Conservation (phyloP, 2,329 filamentous ascomycete species). For the Neopestalotiopsis sp. region DNA sequence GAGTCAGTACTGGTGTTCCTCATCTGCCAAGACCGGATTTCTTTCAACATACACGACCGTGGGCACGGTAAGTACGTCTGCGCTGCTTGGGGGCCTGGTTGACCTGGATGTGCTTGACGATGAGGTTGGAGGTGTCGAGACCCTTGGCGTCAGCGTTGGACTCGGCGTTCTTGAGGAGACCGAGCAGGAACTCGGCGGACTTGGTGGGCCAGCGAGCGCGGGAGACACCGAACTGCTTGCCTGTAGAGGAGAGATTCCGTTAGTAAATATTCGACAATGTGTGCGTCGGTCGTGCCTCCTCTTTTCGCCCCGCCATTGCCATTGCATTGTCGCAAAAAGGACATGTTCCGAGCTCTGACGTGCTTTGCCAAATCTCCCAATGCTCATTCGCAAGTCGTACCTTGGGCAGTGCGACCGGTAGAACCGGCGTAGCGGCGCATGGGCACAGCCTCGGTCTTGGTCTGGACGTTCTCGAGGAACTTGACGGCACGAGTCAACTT, state of each 20-base stretch:
- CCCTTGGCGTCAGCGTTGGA: slow-evolving; percentile 97
- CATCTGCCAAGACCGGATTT: background rate
- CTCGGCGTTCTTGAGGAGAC: slow-evolving; percentile 96
- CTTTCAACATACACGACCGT: slow-evolving; percentile 88
- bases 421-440: slow-evolving; percentile 97
- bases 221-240: slow-evolving; percentile 98
- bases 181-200: slow-evolving; percentile 97
- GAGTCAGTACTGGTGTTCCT: slow-evolving; percentile 30
- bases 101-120: slow-evolving; percentile 99
- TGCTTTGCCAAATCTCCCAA: background rate
- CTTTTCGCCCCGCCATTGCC: background rate
- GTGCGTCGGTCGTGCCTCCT: background rate
- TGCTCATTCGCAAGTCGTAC: slow-evolving; percentile 62
- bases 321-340: background rate
- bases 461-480: slow-evolving; percentile 98
- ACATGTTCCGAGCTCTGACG: background rate
- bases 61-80: slow-evolving; percentile 98
- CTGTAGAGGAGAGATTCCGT: slow-evolving; percentile 51
- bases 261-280: slow-evolving; percentile 23
- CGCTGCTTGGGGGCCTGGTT: slow-evolving; percentile 99
- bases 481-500: slow-evolving; percentile 92
- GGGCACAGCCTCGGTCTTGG: slow-evolving; percentile 96
- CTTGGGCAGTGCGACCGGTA: slow-evolving; percentile 96
- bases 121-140: slow-evolving; percentile 93
- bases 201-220: slow-evolving; percentile 99